Evolutionary conservation across 2,329 filamentous ascomycete species (phyloP), one percentile per base, ranked within the genome.

Genomic region (Paracoccidioides brasiliensis): DNA sequence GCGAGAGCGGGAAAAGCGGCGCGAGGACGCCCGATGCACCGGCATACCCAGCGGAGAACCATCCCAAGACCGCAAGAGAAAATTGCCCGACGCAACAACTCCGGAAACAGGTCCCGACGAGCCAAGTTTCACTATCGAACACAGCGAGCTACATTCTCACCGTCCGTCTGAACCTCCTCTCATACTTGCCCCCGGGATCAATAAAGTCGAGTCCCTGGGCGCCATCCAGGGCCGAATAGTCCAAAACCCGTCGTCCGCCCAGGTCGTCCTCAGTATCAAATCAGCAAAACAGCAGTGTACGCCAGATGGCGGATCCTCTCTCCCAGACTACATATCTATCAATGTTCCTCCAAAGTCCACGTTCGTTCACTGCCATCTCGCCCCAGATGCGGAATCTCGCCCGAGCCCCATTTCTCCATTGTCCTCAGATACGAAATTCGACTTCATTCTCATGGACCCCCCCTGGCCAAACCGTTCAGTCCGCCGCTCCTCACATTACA

Each of bases 381-480:
- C 66, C 12, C 52, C 43, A 1, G 37, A 55, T 22, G 38, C 52
- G 40, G 46, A 22, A 42, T 53, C 30, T 35, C 35, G 46, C 4
- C 48, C 56, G 2, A n/a, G 51, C 22, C 61, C 64, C 8, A 68
- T 70, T 22, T 63, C 67, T 0, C 57, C 60, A 4, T 61, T 70
- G 1, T 56, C 62, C 1, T 32, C 42, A 6, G 53, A 55, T 37
- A 57, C 71, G 41, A 72, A 72, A 53, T 84, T 84, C 65, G 74
- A 83, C 61, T 67, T 84, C 30, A 75, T 84, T 43, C 65, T 84
- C 2, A 70, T 84, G 42, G 82, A 85, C 62, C 82, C 82, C 3
- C 82, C 82, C 1, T 85, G 81, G 82, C 75, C 80, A 22, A 84
- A 83, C 61, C 71, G 76, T 30, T 83, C 80, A 9, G 81, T 78